These are phyloP conservation scores for Serendipita sp. DNA, from an alignment of 1,284 basidiomycete genomes.

Conservation along the genomic window DNA sequence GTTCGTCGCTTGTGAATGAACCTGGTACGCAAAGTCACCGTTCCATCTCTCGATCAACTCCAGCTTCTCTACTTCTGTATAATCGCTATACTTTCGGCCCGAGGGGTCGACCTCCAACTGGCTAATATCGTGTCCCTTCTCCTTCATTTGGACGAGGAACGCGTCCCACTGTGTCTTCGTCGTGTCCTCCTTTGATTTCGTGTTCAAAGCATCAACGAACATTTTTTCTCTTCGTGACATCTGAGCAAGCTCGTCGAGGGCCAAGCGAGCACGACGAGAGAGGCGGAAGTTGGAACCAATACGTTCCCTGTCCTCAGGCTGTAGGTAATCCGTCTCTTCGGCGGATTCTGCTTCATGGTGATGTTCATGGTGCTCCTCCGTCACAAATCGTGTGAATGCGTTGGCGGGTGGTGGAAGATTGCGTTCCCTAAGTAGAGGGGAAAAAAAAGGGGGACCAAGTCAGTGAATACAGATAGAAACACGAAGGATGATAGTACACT, in stretches of 20 bases:
- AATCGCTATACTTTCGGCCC: neutral
- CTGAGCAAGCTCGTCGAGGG: neutral
- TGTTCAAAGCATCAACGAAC: neutral
- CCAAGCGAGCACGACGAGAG: neutral
- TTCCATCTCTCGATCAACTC: neutral
- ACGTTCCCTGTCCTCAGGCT: neutral
- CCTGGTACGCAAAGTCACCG: neutral
- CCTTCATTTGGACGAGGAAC: neutral
- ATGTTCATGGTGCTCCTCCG: neutral
- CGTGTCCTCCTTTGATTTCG: neutral
- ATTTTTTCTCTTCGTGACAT: neutral
- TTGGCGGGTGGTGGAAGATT: conserved; percentile 25
- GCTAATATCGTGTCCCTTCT: neutral
- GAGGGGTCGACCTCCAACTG: neutral
- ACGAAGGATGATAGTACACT: conserved; percentile 17
- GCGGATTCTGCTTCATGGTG: neutral
- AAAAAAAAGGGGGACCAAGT: neutral
- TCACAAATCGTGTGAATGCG: neutral
- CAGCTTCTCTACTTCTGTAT: neutral
- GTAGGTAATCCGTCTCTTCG: neutral
- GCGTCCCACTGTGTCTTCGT: neutral
- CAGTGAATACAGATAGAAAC: neutral
- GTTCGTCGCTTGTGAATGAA: neutral
- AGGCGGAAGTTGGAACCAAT: neutral
- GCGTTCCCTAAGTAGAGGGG: conserved; percentile 23